Percentiles rank a stretch among this genome's conserved stretches.
Evolutionary conservation across 371 early-diverging fungal species (phyloP).

Genomic region (Gilbertella persicaria): DNA sequence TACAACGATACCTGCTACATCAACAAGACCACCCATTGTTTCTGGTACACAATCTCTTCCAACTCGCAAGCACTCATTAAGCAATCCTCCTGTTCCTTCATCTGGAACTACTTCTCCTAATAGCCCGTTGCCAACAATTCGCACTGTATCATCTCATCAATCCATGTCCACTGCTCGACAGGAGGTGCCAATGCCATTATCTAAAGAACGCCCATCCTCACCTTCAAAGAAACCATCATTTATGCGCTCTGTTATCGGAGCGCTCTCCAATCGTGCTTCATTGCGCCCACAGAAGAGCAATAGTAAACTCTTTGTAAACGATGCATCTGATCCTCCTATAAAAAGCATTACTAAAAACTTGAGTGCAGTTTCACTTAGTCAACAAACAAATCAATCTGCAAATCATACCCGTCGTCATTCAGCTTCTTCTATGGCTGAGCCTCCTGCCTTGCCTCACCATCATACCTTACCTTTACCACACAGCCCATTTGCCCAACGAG

Average conservation of each 20-base stretch:
- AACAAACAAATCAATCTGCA: background rate
- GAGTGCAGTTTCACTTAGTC: constrained; percentile 13
- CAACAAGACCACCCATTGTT: background rate
- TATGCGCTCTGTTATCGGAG: constrained; percentile 16
- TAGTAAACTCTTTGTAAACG: background rate
- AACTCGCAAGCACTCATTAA: constrained; percentile 11
- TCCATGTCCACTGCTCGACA: background rate
- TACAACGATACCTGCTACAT: background rate
- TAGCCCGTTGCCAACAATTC: background rate
- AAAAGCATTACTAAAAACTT: background rate
- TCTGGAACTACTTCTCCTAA: constrained; percentile 10
- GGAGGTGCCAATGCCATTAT: background rate
- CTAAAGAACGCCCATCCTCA: background rate
- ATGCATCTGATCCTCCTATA: background rate
- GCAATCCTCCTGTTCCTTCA: constrained; percentile 13
- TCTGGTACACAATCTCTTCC: constrained; percentile 8
- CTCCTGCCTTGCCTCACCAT: constrained; percentile 7
- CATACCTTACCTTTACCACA: constrained; percentile 6
- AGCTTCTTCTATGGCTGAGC: constrained; percentile 1
- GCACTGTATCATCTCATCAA: constrained; percentile 6
- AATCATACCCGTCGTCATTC: constrained; percentile 1
- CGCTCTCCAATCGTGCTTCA: constrained; percentile 2
- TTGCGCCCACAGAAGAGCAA: constrained; percentile 4
- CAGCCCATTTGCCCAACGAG: background rate
- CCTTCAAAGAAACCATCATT: constrained; percentile 13